Base-by-base conservation (phyloP, 805 yeast species). In the Ogataea siamensis region DNA sequence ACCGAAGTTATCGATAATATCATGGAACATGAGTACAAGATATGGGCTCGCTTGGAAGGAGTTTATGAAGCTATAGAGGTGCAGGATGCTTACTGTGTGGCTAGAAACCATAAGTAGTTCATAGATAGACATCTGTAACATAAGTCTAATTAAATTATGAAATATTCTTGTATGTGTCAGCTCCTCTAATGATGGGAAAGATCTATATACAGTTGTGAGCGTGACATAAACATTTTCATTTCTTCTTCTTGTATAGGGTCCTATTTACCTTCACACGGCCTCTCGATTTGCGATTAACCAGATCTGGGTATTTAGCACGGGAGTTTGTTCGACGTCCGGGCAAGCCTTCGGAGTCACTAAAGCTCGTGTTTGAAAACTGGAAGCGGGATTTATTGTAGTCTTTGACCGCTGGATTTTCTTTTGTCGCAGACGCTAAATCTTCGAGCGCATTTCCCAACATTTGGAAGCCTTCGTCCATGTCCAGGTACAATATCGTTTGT, bases 31-130 rank as follows among this genome's bases (percentile, higher is more conserved):
- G 85, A 80, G 51, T 79, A 87, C 57, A 72, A 78, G 37, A 81
- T 86, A 6, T 66, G 72, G 54, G 91, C 95, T 2, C 83, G 86
- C 49, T 65, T 87, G 47, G 96, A 89, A 59, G 99, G 99, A 31
- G 83, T 87, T 3, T 93, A 93, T 56, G 96, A 89, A 61, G 97
- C 97, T 5, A 74, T 87, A 29, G 88, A 83, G 55, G 78, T 93
- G n/a, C 76, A 77, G 30, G 99, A 93, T 64, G 83, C 85, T 7
- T 83, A 67, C 61, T 93, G 99, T 69, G 45, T 57, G 31, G 68
- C 68, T 8, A 61, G 60, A 46, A 63, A 61, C 27, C 58, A 54
- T 25, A 50, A 48, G n/a, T 40, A 31, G n/a, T 37, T 18, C 15
- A 22, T 12, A 22, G 3, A 10, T 4, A 22, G 23, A 22, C 25